A percentile compares a stretch with the other conserved stretches of the same genome.
phyloP scores from a whole-genome alignment of 2,329 filamentous ascomycete species.

The Paecilomyces niveus region DNA sequence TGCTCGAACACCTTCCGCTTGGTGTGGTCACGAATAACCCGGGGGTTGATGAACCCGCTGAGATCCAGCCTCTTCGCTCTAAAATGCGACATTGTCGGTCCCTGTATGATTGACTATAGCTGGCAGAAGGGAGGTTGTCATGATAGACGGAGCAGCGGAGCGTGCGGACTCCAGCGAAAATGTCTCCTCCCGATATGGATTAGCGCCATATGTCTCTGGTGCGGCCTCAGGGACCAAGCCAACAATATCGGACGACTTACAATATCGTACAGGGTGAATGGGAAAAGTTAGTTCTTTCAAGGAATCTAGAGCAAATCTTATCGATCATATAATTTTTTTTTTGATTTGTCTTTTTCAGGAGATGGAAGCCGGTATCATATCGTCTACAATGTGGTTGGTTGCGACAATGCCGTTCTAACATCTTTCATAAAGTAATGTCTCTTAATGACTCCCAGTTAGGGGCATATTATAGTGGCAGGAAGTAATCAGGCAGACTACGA shows the following conservation, averaged over 20 bases:
- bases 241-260: background rate
- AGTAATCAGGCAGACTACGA: background rate
- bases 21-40: constrained; percentile 85
- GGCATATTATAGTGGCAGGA: background rate
- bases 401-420: background rate
- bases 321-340: background rate
- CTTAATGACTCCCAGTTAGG: background rate
- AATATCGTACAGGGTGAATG: background rate
- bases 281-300: background rate
- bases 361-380: background rate
- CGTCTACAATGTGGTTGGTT: background rate
- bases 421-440: background rate
- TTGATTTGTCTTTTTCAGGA: background rate
- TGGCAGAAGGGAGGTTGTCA: constrained; percentile 3
- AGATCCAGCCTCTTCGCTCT: constrained; percentile 84
- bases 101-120: constrained; percentile 7
- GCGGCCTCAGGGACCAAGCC: background rate
- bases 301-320: background rate
- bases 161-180: constrained; percentile 11
- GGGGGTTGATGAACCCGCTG: constrained; percentile 78
- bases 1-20: constrained; percentile 90
- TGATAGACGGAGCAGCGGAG: constrained; percentile 13
- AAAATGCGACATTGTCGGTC: constrained; percentile 69
- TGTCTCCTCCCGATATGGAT: constrained; percentile 15
- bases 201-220: constrained; percentile 13